phyloP scores from a whole-genome alignment of 2,329 filamentous ascomycete genomes.

The Cercospora zeina region DNA sequence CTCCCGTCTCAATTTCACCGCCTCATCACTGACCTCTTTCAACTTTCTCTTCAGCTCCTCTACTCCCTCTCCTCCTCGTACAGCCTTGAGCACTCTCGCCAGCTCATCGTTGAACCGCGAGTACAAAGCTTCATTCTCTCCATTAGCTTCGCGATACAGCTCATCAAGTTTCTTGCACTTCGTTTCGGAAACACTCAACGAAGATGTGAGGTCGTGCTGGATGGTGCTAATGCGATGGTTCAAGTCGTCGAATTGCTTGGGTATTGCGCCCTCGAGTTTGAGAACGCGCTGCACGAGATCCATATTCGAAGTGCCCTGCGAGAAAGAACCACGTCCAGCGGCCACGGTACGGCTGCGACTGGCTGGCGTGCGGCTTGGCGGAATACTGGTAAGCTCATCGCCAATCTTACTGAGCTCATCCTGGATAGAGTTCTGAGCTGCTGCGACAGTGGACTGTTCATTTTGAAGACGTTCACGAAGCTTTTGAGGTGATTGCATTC shows the following conservation, averaged over 20 bases:
- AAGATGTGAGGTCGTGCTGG: constrained; percentile 69
- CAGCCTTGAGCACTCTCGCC: constrained; percentile 74
- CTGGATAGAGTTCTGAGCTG: constrained; percentile 68
- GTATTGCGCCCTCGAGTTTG: constrained; percentile 67
- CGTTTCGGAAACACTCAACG: constrained; percentile 69
- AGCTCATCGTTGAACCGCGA: constrained; percentile 91
- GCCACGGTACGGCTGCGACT: constrained; percentile 28
- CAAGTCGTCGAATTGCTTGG: constrained; percentile 60
- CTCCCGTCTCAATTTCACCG: constrained; percentile 75
- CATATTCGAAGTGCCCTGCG: constrained; percentile 37
- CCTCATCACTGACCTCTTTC: constrained; percentile 74
- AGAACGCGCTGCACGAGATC: constrained; percentile 60
- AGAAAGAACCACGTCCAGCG: constrained; percentile 27
- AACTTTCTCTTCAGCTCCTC: constrained; percentile 73
- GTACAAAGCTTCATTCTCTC: constrained; percentile 91
- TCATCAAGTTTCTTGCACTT: constrained; percentile 83
- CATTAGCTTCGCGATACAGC: constrained; percentile 80
- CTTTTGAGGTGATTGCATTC: constrained; percentile 65
- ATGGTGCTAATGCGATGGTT: constrained; percentile 63
- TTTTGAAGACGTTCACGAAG: constrained; percentile 79
- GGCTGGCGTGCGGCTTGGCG: constrained; percentile 24
- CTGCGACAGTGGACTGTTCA: constrained; percentile 72
- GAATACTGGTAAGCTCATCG: constrained; percentile 65
- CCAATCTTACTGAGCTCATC: constrained; percentile 78
- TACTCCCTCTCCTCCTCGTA: constrained; percentile 73